Evolutionary conservation across 2,329 filamentous ascomycete species (phyloP).

Genomic region (Aspergillus vadensis): DNA sequence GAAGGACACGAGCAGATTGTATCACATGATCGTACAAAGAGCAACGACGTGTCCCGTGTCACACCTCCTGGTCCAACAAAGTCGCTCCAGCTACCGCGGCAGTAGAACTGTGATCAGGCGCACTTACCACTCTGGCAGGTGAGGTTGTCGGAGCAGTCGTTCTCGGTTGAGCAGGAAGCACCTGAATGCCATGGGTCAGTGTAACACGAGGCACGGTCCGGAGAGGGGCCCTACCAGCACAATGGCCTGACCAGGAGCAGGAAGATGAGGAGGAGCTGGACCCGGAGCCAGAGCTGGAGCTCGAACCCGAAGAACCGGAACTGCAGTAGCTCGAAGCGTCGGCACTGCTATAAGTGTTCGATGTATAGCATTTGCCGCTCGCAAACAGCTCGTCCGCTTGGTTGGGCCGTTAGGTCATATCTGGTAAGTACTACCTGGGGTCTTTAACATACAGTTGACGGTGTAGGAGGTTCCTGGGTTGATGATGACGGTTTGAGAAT

Average conservation of each 20-base stretch:
- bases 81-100: too few relatives aligned
- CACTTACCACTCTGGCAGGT: slow-evolving; percentile 2
- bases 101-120: not conserved
- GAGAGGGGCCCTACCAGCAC: not conserved
- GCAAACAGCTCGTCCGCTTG: slow-evolving; percentile 2
- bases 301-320: not conserved
- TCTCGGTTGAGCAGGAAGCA: slow-evolving; percentile 2
- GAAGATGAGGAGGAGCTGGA: not conserved
- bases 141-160: slow-evolving; percentile 6
- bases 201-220: not conserved
- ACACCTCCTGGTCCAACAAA: too few relatives aligned
- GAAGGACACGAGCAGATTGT: too few relatives aligned
- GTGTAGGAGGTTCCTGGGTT: not conserved
- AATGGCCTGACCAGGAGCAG: not conserved
- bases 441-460: not conserved
- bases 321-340: slow-evolving; percentile 1
- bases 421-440: too few relatives aligned
- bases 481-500: not conserved
- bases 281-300: not conserved
- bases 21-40: too few relatives aligned
- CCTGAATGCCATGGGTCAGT: not conserved
- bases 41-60: too few relatives aligned
- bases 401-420: not conserved
- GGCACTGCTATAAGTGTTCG: slow-evolving; percentile 1
- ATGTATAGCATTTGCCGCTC: slow-evolving; percentile 7